Base-by-base conservation (phyloP, 192 early-diverging fungal species). In the Coemansia sp. region DNA sequence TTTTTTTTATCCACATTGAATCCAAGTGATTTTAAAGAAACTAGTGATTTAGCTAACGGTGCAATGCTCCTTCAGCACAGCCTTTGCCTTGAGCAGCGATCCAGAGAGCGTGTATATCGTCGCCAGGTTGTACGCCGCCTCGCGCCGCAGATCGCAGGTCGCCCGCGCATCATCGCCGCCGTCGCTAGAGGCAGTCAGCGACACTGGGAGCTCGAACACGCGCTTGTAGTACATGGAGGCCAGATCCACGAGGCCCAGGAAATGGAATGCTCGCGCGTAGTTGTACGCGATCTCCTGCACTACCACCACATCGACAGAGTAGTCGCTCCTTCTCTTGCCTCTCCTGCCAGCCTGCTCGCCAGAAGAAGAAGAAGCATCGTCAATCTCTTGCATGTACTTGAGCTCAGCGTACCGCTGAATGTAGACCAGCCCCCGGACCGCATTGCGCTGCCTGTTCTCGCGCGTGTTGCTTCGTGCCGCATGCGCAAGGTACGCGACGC, bases 101-200 rank as follows among this genome's bases (percentile, higher is more conserved):
- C 95, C 95, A 40, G 85, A 91, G 29, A 78, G 62, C 32, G 90
- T 65, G 61, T 94, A 95, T 22, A 99, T 92, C 35, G 85, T 66
- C 43, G 89, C 85, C 59, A 97, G 74, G 63, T 99, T 99, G 74
- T 95, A 98, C 23, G 95, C 97, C 0, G 92, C 91, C 69, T 98
- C 96, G 25, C 83, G 59, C 59, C 80, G 86, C 52, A 95, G 59
- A 13, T 89, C 83, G 25, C 65, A 48, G 53, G 55, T 55, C 2
- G 38, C 35, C 13, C 9, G 17, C 22, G 41, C 48, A 19, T 43
- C 40, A 19, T 34, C 54, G 38, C 38, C 11, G 11, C 43, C 61
- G 11, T 23, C 29, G 42, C 36, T 71, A 46, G 34, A 62, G 14
- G 46, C 59, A 13, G 38, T 36, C 53, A 74, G 60, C 40, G 82